Base-by-base conservation (phyloP, 768 basidiomycete species). In the Multifurca ochricompacta region DNA sequence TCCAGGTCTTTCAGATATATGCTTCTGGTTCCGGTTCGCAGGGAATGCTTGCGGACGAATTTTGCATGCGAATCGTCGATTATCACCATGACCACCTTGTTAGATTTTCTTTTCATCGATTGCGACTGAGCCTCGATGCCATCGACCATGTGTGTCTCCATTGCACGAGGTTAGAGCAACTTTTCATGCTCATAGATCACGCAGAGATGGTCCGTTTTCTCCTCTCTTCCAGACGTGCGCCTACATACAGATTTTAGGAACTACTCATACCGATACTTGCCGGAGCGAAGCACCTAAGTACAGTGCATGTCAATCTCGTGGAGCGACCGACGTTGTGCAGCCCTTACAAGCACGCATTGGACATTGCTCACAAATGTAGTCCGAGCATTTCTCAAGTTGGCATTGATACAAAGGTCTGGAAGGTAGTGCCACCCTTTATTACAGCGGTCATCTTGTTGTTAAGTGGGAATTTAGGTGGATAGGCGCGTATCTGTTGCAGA, bases 391-490 rank as follows among this genome's bases (percentile, higher is more conserved):
- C 66, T 19, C 80, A 82, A 53, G 77, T 90, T 58, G 87, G 88
- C 4, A 82, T 80, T 59, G 82, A 82, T 63, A 79, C 81, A 0
- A 72, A 71, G 34, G 85, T 86, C 1, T 87, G 83, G 81, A 77
- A 85, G 74, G 87, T 86, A 54, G 64, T 53, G 31, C 72, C 45
- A 21, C 11, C 30, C 10, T 30, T 35, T 27, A 5, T n/a, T 13
- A 8, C 18, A 16, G n/a, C n/a, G n/a, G 14, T 3, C 14, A 7
- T 10, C 8, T 16, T 19, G 8, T 21, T 14, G 7, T 16, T 34
- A 6, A 46, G 16, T 2, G n/a, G 45, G 7, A 19, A 31, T 43
- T n/a, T 30, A 57, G 56, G 56, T 57, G 6, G 56, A 52, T 39
- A 57, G 44, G 31, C 40, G 40, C 25, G 37, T 52, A 10, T 23